Percentiles rank a stretch among this genome's conserved stretches.
phyloP scores from a whole-genome alignment of 2,329 filamentous ascomycete species.

The Neofusicoccum umdonicola region DNA sequence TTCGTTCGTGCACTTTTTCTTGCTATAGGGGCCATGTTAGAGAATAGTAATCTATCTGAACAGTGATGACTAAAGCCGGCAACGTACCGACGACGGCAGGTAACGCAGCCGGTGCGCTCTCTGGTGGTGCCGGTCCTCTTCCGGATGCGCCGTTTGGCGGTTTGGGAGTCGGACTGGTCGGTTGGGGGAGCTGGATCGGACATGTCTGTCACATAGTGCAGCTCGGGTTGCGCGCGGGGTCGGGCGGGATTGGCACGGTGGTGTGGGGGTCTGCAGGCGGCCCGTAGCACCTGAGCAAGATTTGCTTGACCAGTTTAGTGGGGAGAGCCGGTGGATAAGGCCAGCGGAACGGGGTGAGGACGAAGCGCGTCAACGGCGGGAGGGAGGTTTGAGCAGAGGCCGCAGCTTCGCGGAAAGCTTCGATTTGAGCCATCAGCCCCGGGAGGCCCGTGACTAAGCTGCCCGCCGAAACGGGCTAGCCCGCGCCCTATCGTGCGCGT shows the following conservation, averaged over 20 bases:
- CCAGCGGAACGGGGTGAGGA: background rate
- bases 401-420: constrained; percentile 8
- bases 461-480: too few species aligned
- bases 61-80: background rate
- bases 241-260: background rate
- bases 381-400: constrained; percentile 3
- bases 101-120: constrained; percentile 17
- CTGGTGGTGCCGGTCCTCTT: constrained; percentile 17
- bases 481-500: background rate
- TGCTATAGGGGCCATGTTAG: constrained; percentile 1
- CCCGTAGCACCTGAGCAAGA: background rate
- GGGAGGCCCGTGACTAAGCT: too few species aligned
- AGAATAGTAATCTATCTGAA: background rate
- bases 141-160: constrained; percentile 9
- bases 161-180: constrained; percentile 2
- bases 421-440: constrained; percentile 3
- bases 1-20: constrained; percentile 16
- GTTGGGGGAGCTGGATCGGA: background rate
- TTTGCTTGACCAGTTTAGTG: background rate
- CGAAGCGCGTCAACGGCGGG: constrained; percentile 8
- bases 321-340: background rate
- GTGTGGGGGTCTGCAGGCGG: background rate
- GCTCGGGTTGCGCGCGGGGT: background rate
- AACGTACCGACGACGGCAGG: constrained; percentile 17
- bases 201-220: constrained; percentile 13